A percentile compares a stretch with the other conserved stretches of the same genome.
phyloP scores from a whole-genome alignment of 108 stramenopile genomes.

The Stephanodiscus triporus region DNA sequence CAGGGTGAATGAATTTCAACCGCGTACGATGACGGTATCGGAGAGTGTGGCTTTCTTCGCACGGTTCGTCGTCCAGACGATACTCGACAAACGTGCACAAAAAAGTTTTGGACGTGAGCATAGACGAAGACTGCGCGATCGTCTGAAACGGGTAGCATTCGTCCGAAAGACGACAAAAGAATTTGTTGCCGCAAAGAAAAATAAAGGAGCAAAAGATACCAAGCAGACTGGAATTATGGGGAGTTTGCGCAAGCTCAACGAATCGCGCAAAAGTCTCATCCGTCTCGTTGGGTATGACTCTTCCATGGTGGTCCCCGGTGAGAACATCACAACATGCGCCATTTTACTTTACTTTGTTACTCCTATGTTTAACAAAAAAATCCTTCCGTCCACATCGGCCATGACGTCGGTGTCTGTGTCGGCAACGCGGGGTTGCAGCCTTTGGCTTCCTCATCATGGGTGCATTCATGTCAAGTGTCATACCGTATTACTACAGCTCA shows the following conservation, averaged over 20 bases:
- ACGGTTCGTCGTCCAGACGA: constrained; percentile 30
- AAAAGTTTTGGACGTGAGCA: constrained; percentile 7
- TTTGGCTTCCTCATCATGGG: constrained; percentile 75
- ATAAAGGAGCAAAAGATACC: neutral
- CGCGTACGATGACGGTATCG: constrained; percentile 43
- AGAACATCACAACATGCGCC: too few species aligned
- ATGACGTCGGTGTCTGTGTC: too few species aligned
- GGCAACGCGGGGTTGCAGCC: constrained; percentile 14
- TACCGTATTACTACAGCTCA: constrained; percentile 73
- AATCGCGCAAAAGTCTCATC: constrained; percentile 74
- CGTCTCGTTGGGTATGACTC: constrained; percentile 80
- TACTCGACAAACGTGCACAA: constrained; percentile 26
- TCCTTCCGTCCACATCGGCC: too few species aligned
- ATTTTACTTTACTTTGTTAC: too few species aligned
- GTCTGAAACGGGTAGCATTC: constrained; percentile 18
- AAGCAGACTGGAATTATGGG: constrained; percentile 22
- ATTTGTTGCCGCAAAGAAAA: neutral
- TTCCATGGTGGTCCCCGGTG: constrained; percentile 53
- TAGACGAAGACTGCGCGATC: constrained; percentile 31
- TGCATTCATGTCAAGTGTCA: constrained; percentile 75
- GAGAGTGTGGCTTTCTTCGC: constrained; percentile 46
- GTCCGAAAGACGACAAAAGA: constrained; percentile 5
- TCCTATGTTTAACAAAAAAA: too few species aligned
- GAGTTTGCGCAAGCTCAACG: constrained; percentile 57
- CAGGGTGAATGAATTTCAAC: constrained; percentile 24